Base-by-base conservation (phyloP, 1,139 yeast genomes). In the Hansenula sp. region DNA sequence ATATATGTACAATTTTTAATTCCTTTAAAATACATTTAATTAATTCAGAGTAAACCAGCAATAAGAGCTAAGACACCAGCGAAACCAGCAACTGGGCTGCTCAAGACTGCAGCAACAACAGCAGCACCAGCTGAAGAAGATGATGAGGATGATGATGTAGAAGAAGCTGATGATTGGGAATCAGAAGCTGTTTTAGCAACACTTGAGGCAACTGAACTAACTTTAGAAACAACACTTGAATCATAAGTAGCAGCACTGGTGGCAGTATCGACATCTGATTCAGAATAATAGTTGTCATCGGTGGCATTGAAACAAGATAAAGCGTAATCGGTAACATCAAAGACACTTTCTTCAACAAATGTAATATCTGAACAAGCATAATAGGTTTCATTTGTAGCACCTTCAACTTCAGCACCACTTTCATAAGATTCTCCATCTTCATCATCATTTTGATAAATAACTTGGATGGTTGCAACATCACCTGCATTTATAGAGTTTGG, bases 261-360 rank as follows among this genome's bases (percentile, higher is more conserved):
- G 16, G 50, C 51, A 22, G 54, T 46, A 32, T 48, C 48, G 19
- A 50, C 47, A 8, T 57, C 51, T 16, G 51, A 44, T 38, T 41
- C 54, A n/a, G 42, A 14, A 51, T 62, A 62, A 52, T 60, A 63
- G 41, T 57, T 52, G 40, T 61, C 56, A 41, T 60, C 56, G 34
- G 71, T 61, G 39, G 67, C 68, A 48, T 66, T 66, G 62, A 66
- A 66, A 53, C 71, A 66, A 35, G 58, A 44, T 28, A 54, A 42
- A 9, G 70, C 65, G 39, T 44, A 53, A 32, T 58, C 59, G 11
- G 66, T 46, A 32, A 56, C 50, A 37, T 60, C 57, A 47, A 66
- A 66, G 29, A 61, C 63, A 11, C 55, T 49, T 41, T 58, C 61
- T 47, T 65, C 67, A 35, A 67, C 71, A 44, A 65, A 67, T 25